Evolutionary conservation across 2,329 filamentous ascomycete genomes (phyloP).

Genomic region (Exserohilum rostratum): DNA sequence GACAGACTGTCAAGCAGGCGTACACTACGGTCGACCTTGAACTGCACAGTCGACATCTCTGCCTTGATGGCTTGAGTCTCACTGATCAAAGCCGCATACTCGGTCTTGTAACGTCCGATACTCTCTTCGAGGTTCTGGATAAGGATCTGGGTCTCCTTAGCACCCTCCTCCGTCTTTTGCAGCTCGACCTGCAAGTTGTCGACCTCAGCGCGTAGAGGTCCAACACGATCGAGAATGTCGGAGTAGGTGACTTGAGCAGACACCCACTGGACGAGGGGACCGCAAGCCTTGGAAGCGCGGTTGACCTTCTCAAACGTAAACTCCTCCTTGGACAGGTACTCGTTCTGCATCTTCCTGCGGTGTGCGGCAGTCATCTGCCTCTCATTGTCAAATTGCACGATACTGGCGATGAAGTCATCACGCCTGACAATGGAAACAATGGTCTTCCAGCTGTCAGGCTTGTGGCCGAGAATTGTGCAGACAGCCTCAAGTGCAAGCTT

Average conservation of each 20-base stretch:
- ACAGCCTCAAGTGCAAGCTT: constrained; percentile 94
- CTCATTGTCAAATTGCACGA: constrained; percentile 96
- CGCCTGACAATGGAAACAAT: constrained; percentile 86
- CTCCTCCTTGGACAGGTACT: constrained; percentile 89
- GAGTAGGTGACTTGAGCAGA: constrained; percentile 96
- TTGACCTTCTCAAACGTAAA: constrained; percentile 98
- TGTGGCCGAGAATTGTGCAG: constrained; percentile 90
- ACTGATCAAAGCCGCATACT: constrained; percentile 94
- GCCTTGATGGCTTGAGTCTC: constrained; percentile 97
- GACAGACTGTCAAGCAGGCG: constrained; percentile 92
- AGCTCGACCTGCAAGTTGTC: constrained; percentile 84
- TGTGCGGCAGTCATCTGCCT: constrained; percentile 86
- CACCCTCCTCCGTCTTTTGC: constrained; percentile 89
- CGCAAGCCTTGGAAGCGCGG: constrained; percentile 94
- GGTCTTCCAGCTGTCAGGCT: constrained; percentile 86
- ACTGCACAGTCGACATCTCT: constrained; percentile 95
- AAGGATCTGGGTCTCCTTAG: constrained; percentile 86
- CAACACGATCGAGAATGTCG: constrained; percentile 93
- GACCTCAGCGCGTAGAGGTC: constrained; percentile 90
- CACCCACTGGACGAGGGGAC: constrained; percentile 96
- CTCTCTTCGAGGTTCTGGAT: constrained; percentile 84
- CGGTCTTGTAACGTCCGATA: constrained; percentile 92
- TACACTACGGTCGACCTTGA: constrained; percentile 96
- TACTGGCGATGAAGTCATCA: constrained; percentile 97
- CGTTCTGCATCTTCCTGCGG: constrained; percentile 86